Evolutionary conservation across 768 basidiomycete species (phyloP), one percentile per base, ranked within the genome.

Genomic region (Amanita rimosa): DNA sequence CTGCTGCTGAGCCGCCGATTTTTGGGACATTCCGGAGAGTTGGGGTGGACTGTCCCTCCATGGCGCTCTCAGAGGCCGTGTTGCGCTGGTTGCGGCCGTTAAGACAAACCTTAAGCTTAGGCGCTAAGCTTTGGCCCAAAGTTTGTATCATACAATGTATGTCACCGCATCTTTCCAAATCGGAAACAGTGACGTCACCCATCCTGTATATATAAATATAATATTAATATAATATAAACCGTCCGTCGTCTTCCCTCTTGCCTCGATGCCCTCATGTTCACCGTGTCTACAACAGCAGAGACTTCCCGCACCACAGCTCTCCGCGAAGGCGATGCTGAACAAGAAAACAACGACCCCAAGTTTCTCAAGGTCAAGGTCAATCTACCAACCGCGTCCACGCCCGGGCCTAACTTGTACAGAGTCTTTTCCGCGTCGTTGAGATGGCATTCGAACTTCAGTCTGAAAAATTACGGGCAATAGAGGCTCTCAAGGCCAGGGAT

Each of bases 401-500:
- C 19, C 35, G 21, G 9, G 22, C 1, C 50, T 36, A 16, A 21
- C 14, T 16, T 3, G n/a, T 16, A 13, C 19, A 77, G 74, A 70
- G 71, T 51, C 71, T 74, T 6, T 65, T 73, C 40, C 66, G 67
- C 41, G 64, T 67, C 29, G 74, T 70, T 2, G 77, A 79, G 52
- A 67, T 77, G 58, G 71, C 77, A 9, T 62, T 82, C 22, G 74
- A 78, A 50, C 64, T 79, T 16, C 72, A 78, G 52, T 62, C 72
- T 29, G 79, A 82, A 53, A 69, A 67, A 35, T 49, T 72, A 43
- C 72, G 73, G 42, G 73, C 79, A 1, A 61, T 60, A 17, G 82
- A 85, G 56, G 81, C 79, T 1, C 60, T 81, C 46, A 66, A 63
- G 22, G 84, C 83, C 26, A 76, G 84, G 35, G 84, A 87, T 56